These are phyloP conservation scores for Ophiostoma himal-ulmi DNA, from an alignment of 2,329 filamentous ascomycete species.

Conservation along the genomic window DNA sequence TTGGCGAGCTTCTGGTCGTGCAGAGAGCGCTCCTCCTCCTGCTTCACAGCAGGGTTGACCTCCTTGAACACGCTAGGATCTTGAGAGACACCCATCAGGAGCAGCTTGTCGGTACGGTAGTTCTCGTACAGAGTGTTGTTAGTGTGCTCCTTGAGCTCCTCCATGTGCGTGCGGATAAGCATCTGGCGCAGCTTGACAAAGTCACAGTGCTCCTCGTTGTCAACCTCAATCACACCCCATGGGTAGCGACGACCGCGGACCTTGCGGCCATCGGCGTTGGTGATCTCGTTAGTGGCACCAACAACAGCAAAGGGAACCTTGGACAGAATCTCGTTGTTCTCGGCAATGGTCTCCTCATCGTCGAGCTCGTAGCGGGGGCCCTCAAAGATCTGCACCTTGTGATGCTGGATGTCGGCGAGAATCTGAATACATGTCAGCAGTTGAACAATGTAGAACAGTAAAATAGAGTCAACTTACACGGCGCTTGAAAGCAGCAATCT, in stretches of 20 bases:
- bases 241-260: slow-evolving; percentile 94
- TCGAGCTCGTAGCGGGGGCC: slow-evolving; percentile 97
- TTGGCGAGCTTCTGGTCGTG: slow-evolving; percentile 99
- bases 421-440: slow-evolving; percentile 54
- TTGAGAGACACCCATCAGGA: slow-evolving; percentile 95
- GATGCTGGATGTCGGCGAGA: slow-evolving; percentile 90
- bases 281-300: slow-evolving; percentile 91
- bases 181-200: slow-evolving; percentile 99
- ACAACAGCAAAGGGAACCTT: slow-evolving; percentile 99
- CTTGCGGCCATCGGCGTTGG: slow-evolving; percentile 84
- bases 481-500: slow-evolving; percentile 90
- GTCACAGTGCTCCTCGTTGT: slow-evolving; percentile 99
- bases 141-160: slow-evolving; percentile 99
- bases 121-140: slow-evolving; percentile 96
- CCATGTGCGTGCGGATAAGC: slow-evolving; percentile 99
- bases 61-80: slow-evolving; percentile 99
- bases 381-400: slow-evolving; percentile 98
- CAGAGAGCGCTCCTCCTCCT: slow-evolving; percentile 94
- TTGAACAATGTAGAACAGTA: neutral
- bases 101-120: slow-evolving; percentile 99
- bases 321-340: slow-evolving; percentile 99
- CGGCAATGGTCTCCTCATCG: slow-evolving; percentile 97
- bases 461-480: slow-evolving; percentile 76
- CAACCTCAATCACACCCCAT: slow-evolving; percentile 97
- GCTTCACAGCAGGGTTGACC: slow-evolving; percentile 99